Conservation (phyloP, 768 basidiomycete species). For the Ephemerocybe angulata region DNA sequence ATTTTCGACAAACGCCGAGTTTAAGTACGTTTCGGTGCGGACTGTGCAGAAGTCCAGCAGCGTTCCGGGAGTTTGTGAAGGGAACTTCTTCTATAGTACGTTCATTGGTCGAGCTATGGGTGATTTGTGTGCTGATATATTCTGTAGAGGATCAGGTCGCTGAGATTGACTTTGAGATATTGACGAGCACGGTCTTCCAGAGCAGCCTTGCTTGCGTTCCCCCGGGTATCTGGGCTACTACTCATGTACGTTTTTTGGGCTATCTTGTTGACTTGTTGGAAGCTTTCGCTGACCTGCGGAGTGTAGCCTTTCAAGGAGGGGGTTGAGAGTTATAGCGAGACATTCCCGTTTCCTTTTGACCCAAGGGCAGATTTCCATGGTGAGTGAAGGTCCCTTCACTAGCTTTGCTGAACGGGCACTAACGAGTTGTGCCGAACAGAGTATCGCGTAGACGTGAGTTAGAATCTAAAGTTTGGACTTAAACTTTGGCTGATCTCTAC, state of each 20-base stretch:
- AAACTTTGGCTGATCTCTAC: too few species aligned
- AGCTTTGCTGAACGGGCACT: background rate
- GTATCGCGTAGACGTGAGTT: constrained; percentile 10
- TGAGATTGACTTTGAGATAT: constrained; percentile 33
- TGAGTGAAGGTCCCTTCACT: constrained; percentile 10
- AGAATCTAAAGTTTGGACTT: too few species aligned
- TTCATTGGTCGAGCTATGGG: background rate
- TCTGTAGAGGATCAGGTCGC: constrained; percentile 28
- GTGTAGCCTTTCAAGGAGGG: constrained; percentile 20
- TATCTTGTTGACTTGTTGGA: background rate
- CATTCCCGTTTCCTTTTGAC: constrained; percentile 30
- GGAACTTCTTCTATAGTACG: constrained; percentile 34
- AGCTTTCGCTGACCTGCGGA: too few species aligned
- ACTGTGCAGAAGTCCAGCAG: constrained; percentile 33
- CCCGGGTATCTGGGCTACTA: constrained; percentile 36
- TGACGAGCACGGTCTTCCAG: constrained; percentile 30
- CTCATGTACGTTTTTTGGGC: constrained; percentile 21
- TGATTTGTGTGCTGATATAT: too few species aligned
- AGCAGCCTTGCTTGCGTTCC: constrained; percentile 24
- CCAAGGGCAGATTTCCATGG: constrained; percentile 32
- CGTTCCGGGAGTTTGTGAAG: constrained; percentile 31
- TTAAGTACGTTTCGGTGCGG: constrained; percentile 33
- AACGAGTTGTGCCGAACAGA: constrained; percentile 36
- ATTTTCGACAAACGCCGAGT: constrained; percentile 24
- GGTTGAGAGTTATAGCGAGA: constrained; percentile 14